A percentile compares a stretch with the other conserved stretches of the same genome.
phyloP scores from a whole-genome alignment of 2,329 filamentous ascomycete genomes.

The Conoideocrella luteorostrata region DNA sequence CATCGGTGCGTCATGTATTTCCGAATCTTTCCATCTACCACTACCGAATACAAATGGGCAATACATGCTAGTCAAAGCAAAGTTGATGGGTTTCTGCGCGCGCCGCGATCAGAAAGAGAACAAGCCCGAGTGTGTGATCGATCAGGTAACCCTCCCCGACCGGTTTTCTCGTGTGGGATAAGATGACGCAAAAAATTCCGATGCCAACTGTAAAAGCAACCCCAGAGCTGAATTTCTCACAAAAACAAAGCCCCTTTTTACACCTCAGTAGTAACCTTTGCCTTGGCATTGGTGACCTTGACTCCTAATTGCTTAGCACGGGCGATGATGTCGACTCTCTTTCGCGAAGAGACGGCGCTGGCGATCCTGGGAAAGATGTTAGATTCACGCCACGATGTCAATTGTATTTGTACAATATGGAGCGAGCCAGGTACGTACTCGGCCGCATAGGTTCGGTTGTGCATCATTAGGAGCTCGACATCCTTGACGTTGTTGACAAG shows the following conservation, averaged over 20 bases:
- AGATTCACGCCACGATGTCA: too few species aligned
- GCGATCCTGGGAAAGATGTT: constrained; percentile 64
- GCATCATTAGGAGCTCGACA: constrained; percentile 97
- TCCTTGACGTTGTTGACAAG: constrained; percentile 95
- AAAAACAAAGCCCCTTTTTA: constrained; percentile 35
- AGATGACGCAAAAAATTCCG: constrained; percentile 8
- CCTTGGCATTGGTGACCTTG: constrained; percentile 99
- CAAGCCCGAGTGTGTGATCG: too few species aligned
- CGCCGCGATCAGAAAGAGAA: too few species aligned
- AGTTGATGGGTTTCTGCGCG: too few species aligned
- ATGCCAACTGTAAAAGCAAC: constrained; percentile 10
- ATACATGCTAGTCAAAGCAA: too few species aligned
- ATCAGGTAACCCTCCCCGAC: too few species aligned
- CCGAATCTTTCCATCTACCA: too few species aligned
- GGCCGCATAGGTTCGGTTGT: constrained; percentile 98
- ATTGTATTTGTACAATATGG: not conserved
- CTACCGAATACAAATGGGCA: too few species aligned
- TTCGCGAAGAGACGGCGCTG: constrained; percentile 95
- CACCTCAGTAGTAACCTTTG: constrained; percentile 94
- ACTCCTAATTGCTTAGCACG: constrained; percentile 97
- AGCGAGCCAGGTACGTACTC: too few species aligned
- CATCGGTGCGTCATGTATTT: too few species aligned
- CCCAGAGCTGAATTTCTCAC: constrained; percentile 4
- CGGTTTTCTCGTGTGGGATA: too few species aligned
- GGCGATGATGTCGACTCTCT: constrained; percentile 96